A percentile compares a stretch with the other conserved stretches of the same genome.
Conservation (phyloP, 2,329 filamentous ascomycete genomes). For the Colletotrichum salicis region DNA sequence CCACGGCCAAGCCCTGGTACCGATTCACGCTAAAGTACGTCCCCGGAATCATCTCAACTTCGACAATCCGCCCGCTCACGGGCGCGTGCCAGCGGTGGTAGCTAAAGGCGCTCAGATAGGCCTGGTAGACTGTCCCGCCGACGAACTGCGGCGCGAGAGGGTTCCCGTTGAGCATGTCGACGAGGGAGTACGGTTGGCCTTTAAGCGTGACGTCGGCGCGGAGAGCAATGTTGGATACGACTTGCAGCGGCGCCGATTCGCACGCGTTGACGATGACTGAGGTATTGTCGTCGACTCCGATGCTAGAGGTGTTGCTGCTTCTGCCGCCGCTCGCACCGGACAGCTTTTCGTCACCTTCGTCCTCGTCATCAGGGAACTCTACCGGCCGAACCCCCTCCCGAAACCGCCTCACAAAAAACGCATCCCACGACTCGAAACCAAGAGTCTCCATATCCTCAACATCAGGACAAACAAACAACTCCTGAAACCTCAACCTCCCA, state of each 20-base stretch:
- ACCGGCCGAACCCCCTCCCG: constrained; percentile 66
- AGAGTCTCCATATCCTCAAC: constrained; percentile 58
- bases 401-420: constrained; percentile 73
- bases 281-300: not conserved
- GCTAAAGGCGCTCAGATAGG: constrained; percentile 72
- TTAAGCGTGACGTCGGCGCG: constrained; percentile 76
- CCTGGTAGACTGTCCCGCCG: constrained; percentile 76
- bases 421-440: constrained; percentile 75
- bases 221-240: constrained; percentile 60
- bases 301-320: not conserved
- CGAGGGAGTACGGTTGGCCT: constrained; percentile 73
- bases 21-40: constrained; percentile 74
- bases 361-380: constrained; percentile 61
- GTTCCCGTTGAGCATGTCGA: constrained; percentile 72
- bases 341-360: not conserved
- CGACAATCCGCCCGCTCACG: constrained; percentile 69
- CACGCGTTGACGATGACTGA: constrained; percentile 70
- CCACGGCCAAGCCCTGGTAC: constrained; percentile 43
- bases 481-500: constrained; percentile 62
- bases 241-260: constrained; percentile 69
- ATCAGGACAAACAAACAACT: constrained; percentile 69
- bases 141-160: constrained; percentile 63
- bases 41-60: constrained; percentile 68
- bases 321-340: not conserved
- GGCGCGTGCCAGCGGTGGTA: constrained; percentile 81